Evolutionary conservation across 202 grass and related monocot genomes (phyloP), one percentile per base, ranked within the genome.

Genomic region (Panicum hallii): DNA sequence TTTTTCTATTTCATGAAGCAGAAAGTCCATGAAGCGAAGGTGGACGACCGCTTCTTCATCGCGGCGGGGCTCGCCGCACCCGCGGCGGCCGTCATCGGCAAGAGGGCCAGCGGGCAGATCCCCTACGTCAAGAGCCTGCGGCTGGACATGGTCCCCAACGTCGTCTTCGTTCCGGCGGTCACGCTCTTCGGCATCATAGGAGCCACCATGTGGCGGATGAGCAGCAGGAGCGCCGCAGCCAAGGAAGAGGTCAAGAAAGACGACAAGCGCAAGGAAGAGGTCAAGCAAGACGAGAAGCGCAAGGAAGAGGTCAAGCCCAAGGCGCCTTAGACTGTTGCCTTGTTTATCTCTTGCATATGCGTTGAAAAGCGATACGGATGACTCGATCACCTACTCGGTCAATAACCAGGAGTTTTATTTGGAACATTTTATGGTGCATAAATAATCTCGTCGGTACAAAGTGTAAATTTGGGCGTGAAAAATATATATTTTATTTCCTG

Each of bases 131-230:
- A 96, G 89, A 87, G 44, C 64, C 74, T 98, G 64, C 90, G 76
- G 90, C 77, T 98, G 74, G 32, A 98, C 38, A 15, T 80, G 45
- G 5, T 95, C 53, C 96, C 96, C 43, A 85, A 99, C 84, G 65
- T 91, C 8, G 23, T 92, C 26, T 89, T 96, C 12, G 96, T 94
- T 26, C 96, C 96, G 7, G 0, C 84, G 6, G 61, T 26, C 69
- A 99, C 96, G 4, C 56, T 99, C 7, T 0, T 78, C 0, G 86
- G 86, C 61, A 53, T 99, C 56, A 36, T 89, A 7, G 86, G 50
- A 12, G 84, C 70, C 30, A 88, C 81, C 26, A 52, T 65, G 1
- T 0, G 89, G n/a, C 84, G 91, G 80, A 72, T 87, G 14, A 83
- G n/a, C 19, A 67, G 44, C 78, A 86, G 49, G 83, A 79, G 75